Evolutionary conservation across 495 filamentous ascomycete species (phyloP), one percentile per base, ranked within the genome.

Genomic region (Bathelium albidoporum): DNA sequence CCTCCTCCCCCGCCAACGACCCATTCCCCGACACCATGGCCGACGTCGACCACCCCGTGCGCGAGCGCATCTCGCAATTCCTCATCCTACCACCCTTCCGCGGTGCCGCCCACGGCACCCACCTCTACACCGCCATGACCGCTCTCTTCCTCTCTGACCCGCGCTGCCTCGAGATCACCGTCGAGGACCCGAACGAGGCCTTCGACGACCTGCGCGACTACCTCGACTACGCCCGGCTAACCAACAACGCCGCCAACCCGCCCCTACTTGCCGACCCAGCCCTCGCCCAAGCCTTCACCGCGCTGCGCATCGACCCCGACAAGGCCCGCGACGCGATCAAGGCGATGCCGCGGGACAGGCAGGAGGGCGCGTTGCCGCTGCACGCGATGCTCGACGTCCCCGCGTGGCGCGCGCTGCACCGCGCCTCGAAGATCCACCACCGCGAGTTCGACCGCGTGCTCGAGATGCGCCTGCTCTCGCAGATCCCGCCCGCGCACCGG

Each of bases 181-280:
- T 99, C 22, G 94, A 99, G 75, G 92, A 97, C 68, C 94, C 94
- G 0, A 97, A 91, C 69, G 92, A 97, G 72, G 85, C 86, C 16
- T 99, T 99, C 68, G 91, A 96, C 72, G 86, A 91, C 62, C 79
- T 99, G 52, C 85, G 94, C 45, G 92, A 97, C 73, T 80, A 87
- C 39, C 85, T 86, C 64, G 94, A 99, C 71, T 80, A 92, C 44
- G 26, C 49, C 9, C 49, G 49, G 29, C 4, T 55, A 16, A n/a
- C 29, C 22, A 29, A 29, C 22, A 55, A 55, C 24, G 20, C 49
- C 49, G 49, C 49, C 20, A 29, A 28, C 20, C 49, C 49, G 24
- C 4, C 49, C 5, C 20, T 7, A 7, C 78, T 82, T 26, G 85
- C 86, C 60, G 78, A 97, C 3, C 80, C 80, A 34, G 77, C 68